Evolutionary conservation across 2,329 filamentous ascomycete species (phyloP).

Genomic region (Penicillium crustosum): DNA sequence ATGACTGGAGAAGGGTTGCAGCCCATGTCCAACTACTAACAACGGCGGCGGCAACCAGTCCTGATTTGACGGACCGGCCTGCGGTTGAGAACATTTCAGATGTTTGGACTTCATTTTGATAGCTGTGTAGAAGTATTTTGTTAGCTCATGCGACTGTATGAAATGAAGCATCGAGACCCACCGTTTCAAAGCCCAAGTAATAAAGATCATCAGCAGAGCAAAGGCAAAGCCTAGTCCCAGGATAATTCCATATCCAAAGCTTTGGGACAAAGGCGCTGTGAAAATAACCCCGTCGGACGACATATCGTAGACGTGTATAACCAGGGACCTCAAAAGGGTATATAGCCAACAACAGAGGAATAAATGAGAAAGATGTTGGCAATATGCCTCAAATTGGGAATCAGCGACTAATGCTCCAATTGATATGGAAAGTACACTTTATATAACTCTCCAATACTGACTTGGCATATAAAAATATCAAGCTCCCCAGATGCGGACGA

Average conservation of each 20-base stretch:
- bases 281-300: slow-evolving; percentile 30
- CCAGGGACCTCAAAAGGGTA: neutral
- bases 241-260: slow-evolving; percentile 75
- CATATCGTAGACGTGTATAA: neutral
- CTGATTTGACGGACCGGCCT: slow-evolving; percentile 83
- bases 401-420: neutral
- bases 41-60: slow-evolving; percentile 83
- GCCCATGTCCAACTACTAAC: slow-evolving; percentile 94
- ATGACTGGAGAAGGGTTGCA: slow-evolving; percentile 75
- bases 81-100: slow-evolving; percentile 92
- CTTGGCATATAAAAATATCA: neutral
- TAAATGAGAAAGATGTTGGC: neutral
- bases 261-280: slow-evolving; percentile 49
- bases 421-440: neutral
- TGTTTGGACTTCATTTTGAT: slow-evolving; percentile 74
- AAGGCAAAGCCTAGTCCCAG: slow-evolving; percentile 72
- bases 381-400: neutral
- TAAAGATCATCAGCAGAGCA: slow-evolving; percentile 71
- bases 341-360: neutral
- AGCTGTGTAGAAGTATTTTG: slow-evolving; percentile 40
- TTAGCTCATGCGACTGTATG: neutral
- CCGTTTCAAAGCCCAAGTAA: slow-evolving; percentile 68
- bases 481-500: neutral
- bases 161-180: slow-evolving; percentile 28
- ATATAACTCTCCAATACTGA: neutral